These are phyloP conservation scores for Rhododendron henanense DNA, from an alignment of 148 eudicot species.

Conservation along the genomic window DNA sequence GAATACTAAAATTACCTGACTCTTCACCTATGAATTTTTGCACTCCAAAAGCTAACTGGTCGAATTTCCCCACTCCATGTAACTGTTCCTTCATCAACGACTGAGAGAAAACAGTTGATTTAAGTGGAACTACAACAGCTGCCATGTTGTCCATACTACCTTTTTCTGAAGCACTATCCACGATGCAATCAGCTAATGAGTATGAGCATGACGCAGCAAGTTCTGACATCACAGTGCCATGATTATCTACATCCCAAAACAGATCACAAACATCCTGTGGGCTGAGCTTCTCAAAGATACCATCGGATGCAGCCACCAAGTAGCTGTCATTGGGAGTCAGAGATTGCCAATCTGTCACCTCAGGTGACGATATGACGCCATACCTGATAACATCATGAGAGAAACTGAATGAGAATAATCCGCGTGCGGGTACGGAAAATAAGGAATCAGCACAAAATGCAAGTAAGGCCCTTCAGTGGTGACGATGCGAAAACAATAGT, in stretches of 20 bases:
- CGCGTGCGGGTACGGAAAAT: neutral
- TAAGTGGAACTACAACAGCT: slow-evolving; percentile 72
- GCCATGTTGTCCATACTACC: slow-evolving; percentile 91
- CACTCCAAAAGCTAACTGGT: slow-evolving; percentile 25
- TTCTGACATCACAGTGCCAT: slow-evolving; percentile 36
- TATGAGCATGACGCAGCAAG: slow-evolving; percentile 48
- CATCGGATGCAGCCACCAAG: slow-evolving; percentile 91
- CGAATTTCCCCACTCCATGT: slow-evolving; percentile 16
- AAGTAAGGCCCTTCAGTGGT: slow-evolving; percentile 1
- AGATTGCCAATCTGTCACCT: slow-evolving; percentile 94
- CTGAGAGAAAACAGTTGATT: slow-evolving; percentile 29
- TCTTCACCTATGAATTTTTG: slow-evolving; percentile 26
- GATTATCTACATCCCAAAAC: slow-evolving; percentile 60
- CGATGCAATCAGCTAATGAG: slow-evolving; percentile 79
- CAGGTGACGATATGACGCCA: slow-evolving; percentile 90
- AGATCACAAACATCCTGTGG: slow-evolving; percentile 87
- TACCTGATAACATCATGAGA: slow-evolving; percentile 40
- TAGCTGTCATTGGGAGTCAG: slow-evolving; percentile 75
- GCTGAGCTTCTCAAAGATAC: slow-evolving; percentile 77
- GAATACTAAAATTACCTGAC: slow-evolving; percentile 31
- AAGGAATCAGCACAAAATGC: neutral
- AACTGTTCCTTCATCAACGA: slow-evolving; percentile 20
- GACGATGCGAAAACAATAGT: neutral
- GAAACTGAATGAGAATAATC: neutral
- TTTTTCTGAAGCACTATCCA: slow-evolving; percentile 61